phyloP scores from a whole-genome alignment of 495 filamentous ascomycete species.

The Penicillium paxilli region DNA sequence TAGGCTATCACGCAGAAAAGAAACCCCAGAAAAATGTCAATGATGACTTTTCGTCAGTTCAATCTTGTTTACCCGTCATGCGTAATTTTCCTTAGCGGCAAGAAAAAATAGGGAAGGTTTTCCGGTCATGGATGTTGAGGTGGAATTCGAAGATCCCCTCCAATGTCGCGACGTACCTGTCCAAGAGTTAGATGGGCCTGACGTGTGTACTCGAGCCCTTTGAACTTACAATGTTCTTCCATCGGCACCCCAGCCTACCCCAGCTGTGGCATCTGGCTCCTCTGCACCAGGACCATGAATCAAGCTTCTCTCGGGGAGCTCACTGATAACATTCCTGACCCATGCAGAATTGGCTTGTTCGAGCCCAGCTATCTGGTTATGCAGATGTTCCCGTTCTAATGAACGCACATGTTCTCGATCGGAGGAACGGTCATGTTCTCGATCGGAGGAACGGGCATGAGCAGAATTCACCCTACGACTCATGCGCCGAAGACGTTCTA shows the following conservation, averaged over 20 bases:
- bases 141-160: slow-evolving; percentile 74
- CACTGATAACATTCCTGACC: slow-evolving; percentile 44
- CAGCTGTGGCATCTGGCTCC: slow-evolving; percentile 57
- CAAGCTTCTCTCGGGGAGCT: slow-evolving; percentile 38
- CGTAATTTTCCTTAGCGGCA: slow-evolving; percentile 47
- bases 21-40: not conserved
- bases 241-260: slow-evolving; percentile 69
- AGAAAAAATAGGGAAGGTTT: slow-evolving; percentile 60
- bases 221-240: slow-evolving; percentile 68
- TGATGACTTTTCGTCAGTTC: not conserved
- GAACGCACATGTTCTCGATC: slow-evolving; percentile 28
- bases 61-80: not conserved
- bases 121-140: slow-evolving; percentile 65
- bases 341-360: slow-evolving; percentile 42
- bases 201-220: not conserved
- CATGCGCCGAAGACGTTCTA: slow-evolving; percentile 44
- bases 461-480: slow-evolving; percentile 41
- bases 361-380: slow-evolving; percentile 33
- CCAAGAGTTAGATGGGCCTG: slow-evolving; percentile 3
- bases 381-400: slow-evolving; percentile 32
- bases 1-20: not conserved
- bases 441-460: slow-evolving; percentile 31
- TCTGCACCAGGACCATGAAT: slow-evolving; percentile 34
- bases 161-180: slow-evolving; percentile 70
- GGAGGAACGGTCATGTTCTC: slow-evolving; percentile 31